Evolutionary conservation across 495 filamentous ascomycete genomes (phyloP).

Genomic region (Delitschia confertaspora): DNA sequence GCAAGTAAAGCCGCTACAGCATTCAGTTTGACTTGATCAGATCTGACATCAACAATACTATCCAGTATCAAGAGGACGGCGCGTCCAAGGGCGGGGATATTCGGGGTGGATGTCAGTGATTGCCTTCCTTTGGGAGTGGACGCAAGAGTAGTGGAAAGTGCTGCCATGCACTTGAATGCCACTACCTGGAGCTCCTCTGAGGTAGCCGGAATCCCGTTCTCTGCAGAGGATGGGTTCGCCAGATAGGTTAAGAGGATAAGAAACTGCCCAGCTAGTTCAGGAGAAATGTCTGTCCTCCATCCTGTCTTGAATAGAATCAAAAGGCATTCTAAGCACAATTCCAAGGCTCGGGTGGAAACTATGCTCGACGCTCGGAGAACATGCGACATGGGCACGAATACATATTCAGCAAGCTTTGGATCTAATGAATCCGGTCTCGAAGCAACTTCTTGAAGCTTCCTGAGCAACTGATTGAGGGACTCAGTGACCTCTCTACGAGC

Average conservation of each 20-base stretch:
- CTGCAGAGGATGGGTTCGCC: slow-evolving; percentile 51
- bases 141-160: slow-evolving; percentile 41
- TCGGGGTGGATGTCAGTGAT: slow-evolving; percentile 45
- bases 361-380: slow-evolving; percentile 68
- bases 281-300: slow-evolving; percentile 60
- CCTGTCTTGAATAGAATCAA: slow-evolving; percentile 62
- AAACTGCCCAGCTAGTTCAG: slow-evolving; percentile 70
- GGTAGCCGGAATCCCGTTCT: slow-evolving; percentile 23
- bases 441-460: slow-evolving; percentile 45
- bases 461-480: slow-evolving; percentile 47
- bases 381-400: slow-evolving; percentile 86
- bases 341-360: slow-evolving; percentile 62
- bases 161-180: slow-evolving; percentile 49
- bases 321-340: slow-evolving; percentile 65
- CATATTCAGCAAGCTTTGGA: slow-evolving; percentile 80
- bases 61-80: slow-evolving; percentile 73
- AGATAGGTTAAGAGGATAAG: slow-evolving; percentile 76
- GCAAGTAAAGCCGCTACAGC: slow-evolving; percentile 56
- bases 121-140: slow-evolving; percentile 29
- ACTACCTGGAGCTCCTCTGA: slow-evolving; percentile 34
- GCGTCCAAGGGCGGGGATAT: slow-evolving; percentile 77
- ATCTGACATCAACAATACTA: slow-evolving; percentile 50
- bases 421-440: slow-evolving; percentile 51
- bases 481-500: slow-evolving; percentile 46
- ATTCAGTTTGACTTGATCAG: slow-evolving; percentile 54